Conservation (phyloP, 2,329 filamentous ascomycete species). For the Botrytis deweyae region DNA sequence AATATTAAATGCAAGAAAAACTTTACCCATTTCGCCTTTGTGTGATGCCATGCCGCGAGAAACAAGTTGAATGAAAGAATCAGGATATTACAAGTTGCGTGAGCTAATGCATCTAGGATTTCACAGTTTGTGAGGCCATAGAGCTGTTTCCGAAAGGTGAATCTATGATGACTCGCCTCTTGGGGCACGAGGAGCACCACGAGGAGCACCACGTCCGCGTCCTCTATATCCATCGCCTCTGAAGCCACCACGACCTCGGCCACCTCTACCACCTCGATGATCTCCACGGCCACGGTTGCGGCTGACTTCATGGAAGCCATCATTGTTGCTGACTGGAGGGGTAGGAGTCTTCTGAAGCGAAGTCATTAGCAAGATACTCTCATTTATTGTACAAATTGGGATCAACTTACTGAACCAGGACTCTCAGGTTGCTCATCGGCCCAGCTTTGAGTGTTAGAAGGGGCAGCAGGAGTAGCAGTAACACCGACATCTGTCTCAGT, state of each 20-base stretch:
- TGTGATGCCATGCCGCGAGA: constrained; percentile 23
- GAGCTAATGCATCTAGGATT: background rate
- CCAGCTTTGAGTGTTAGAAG: constrained; percentile 68
- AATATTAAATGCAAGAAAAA: constrained; percentile 21
- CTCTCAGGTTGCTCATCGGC: constrained; percentile 73
- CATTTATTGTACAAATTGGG: background rate
- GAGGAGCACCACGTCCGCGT: constrained; percentile 32
- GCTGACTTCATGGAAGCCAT: constrained; percentile 73
- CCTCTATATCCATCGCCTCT: constrained; percentile 41
- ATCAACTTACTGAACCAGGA: constrained; percentile 45
- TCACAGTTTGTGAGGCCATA: constrained; percentile 6
- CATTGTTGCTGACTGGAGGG: constrained; percentile 48
- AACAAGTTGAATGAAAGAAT: constrained; percentile 21
- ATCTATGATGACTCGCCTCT: constrained; percentile 22
- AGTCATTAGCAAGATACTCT: background rate
- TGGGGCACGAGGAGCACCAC: constrained; percentile 30
- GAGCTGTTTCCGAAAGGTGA: background rate
- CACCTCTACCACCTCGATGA: constrained; percentile 42
- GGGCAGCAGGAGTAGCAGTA: constrained; percentile 53
- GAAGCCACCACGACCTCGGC: constrained; percentile 45
- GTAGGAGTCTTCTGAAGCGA: constrained; percentile 40
- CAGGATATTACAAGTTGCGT: constrained; percentile 20
- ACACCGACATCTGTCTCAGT: constrained; percentile 70
- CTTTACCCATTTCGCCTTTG: constrained; percentile 23
- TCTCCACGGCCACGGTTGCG: constrained; percentile 52